A percentile compares a stretch with the other conserved stretches of the same genome.
Conservation (phyloP, 73 alveolate genomes). For the Paramecium sexaurelia region DNA sequence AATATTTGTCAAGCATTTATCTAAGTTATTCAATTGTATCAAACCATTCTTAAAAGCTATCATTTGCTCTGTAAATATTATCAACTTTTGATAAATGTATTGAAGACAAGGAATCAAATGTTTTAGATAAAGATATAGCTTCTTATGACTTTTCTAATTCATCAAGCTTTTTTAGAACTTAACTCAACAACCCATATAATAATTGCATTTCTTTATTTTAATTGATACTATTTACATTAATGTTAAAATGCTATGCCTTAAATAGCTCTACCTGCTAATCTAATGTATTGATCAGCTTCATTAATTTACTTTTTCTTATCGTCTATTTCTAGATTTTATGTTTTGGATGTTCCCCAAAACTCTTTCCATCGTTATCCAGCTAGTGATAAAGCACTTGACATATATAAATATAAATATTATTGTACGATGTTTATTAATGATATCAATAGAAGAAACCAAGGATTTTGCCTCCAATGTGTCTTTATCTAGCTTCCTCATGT, state of each 20-base stretch:
- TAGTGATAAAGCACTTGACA: conserved; percentile 22
- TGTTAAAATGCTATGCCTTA: not conserved
- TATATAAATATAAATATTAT: not conserved
- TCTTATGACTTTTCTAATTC: conserved; percentile 34
- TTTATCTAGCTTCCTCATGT: conserved; percentile 91
- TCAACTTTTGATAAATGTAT: not conserved
- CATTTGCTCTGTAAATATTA: not conserved
- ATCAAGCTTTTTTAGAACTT: not conserved
- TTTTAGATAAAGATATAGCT: not conserved
- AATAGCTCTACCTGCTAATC: conserved; percentile 40
- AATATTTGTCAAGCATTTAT: not conserved
- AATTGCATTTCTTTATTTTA: not conserved
- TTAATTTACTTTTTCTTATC: not conserved
- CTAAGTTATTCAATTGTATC: conserved; percentile 9
- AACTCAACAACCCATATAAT: not conserved
- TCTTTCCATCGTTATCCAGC: conserved; percentile 52
- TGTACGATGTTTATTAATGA: not conserved
- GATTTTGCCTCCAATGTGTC: conserved; percentile 98
- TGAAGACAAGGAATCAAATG: not conserved
- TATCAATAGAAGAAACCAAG: conserved; percentile 98
- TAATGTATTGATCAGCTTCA: not conserved
- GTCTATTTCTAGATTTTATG: not conserved
- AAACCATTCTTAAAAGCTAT: conserved; percentile 30
- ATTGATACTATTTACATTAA: not conserved
- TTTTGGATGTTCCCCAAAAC: conserved; percentile 28